Evolutionary conservation across 2,329 filamentous ascomycete genomes (phyloP), one percentile per base, ranked within the genome.

Genomic region (Lachnellula cervina): DNA sequence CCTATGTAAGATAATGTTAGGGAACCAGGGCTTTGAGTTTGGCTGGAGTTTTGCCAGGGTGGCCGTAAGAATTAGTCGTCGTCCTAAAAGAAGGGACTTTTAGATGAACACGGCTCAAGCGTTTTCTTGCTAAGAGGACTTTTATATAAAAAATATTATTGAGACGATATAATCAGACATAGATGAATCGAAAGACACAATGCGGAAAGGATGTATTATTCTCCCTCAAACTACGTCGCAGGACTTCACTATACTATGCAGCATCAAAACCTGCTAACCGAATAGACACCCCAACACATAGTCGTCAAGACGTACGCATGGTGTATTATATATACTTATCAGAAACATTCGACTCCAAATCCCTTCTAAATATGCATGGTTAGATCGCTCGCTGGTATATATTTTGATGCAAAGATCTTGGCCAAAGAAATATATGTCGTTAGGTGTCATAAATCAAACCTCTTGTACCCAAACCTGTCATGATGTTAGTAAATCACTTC

Each of bases 1-100:
- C 84, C 82, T 0, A 89, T 91, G 75, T 91, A 69, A 49, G 59
- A 44, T 21, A 14, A 17, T 16, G 37, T 2, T 8, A 40, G n/a
- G 37, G n/a, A 17, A 40, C 4, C 11, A n/a, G 6, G 14, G 37
- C 37, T 40, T 40, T 40, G 37, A 17, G 23, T n/a, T 23, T 16
- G 47, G 11, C 16, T 57, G 40, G 32, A 21, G 28, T 37, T 19
- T 51, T 46, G 17, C 19, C 8, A 2, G 25, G 25, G 7, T 8
- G 25, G 7, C 6, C 7, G 6, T 28, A 28, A 8, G 7, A 28
- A 44, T 1, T 2, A 11, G 8, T 23, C 8, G 25, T 28, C 25
- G 5, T 28, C 6, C 8, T 28, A 8, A 28, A 28, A 28, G 25
- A 28, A 28, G 25, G 25, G 1, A 7, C 25, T 25, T 3, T 25